These are phyloP conservation scores for Hygrophoropsis aurantiaca DNA, from an alignment of 768 basidiomycete species.

Conservation along the genomic window DNA sequence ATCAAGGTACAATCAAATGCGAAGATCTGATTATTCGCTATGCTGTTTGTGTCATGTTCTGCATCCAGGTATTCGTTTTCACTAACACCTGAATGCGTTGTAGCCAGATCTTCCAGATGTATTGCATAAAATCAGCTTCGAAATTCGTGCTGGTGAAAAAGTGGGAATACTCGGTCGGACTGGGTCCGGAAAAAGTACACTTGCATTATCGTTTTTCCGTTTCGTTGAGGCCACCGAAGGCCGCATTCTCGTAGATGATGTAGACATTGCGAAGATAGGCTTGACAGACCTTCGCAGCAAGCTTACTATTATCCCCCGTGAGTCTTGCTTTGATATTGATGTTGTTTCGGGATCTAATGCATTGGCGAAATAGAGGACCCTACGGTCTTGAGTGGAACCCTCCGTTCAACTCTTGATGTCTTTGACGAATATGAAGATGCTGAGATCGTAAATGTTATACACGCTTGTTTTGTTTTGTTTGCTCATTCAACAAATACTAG, in stretches of 20 bases:
- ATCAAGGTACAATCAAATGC: conserved; percentile 64
- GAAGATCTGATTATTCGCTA: conserved; percentile 77
- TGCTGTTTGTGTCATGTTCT: conserved; percentile 49
- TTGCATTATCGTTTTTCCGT: conserved; percentile 84
- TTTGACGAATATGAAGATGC: conserved; percentile 84
- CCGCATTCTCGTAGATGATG: conserved; percentile 67
- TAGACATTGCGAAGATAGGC: conserved; percentile 79
- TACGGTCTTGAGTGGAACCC: conserved; percentile 78
- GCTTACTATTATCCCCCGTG: conserved; percentile 76
- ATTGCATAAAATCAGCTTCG: conserved; percentile 75
- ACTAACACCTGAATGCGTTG: background rate
- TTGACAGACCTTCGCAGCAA: conserved; percentile 77
- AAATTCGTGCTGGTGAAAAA: conserved; percentile 74
- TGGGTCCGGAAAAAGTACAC: conserved; percentile 75
- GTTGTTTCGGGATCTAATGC: background rate
- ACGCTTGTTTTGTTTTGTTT: background rate
- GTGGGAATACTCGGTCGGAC: conserved; percentile 75
- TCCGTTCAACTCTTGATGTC: conserved; percentile 81
- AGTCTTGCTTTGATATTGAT: conserved; percentile 19
- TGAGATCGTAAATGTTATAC: conserved; percentile 61
- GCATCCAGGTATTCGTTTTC: conserved; percentile 5
- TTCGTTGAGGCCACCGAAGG: conserved; percentile 85
- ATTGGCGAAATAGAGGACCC: conserved; percentile 72
- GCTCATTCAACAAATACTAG: conserved; percentile 34
- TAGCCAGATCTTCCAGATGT: conserved; percentile 88